Evolutionary conservation across 225 moss, liverwort and hornwort species (phyloP), one percentile per base, ranked within the genome.

Genomic region (Pseudoscleropodium purum): DNA sequence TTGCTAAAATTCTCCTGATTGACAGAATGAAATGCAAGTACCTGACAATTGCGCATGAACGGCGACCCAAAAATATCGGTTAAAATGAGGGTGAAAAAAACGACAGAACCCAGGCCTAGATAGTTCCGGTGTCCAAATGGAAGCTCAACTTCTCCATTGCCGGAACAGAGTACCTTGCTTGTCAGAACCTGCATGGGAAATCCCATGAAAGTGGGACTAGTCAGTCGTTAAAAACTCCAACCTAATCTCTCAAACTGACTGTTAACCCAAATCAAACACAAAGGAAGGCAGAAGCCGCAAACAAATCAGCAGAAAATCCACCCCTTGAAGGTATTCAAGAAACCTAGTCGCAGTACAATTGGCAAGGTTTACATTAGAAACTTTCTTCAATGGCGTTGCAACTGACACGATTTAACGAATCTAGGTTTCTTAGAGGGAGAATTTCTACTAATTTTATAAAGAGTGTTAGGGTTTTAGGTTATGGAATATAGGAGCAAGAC

Each of bases 41-140:
- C 95, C 95, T 97, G 93, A 66, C 89, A 92, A 85, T 94, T 95
- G 34, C 93, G 91, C 90, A 95, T 91, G 83, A 97, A 94, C 18
- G 97, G 90, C 37, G 97, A 95, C 36, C 96, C 95, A 76, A 96
- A 95, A 43, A 97, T 49, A 84, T 97, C 95, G 37, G 93, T 91
- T 21, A 91, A 1, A 34, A 97, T 83, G 31, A 96, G 90, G 39
- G 95, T 91, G 74, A 85, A 88, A 43, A 97, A 93, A 11, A 97
- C 97, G 47, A 94, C 94, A 41, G 92, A 89, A 31, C 95, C 96
- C 61, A 97, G 89, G 19, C 92, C 95, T 24, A 96, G 76, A 77
- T 94, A 96, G 54, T 91, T 90, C 56, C 90, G 90, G 85, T 94
- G 92, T 59, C 96, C 95, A 65, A 95, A 95, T 24, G 97, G 93